phyloP scores from a whole-genome alignment of 352 stramenopile genomes.

The Pythium phragmitis region DNA sequence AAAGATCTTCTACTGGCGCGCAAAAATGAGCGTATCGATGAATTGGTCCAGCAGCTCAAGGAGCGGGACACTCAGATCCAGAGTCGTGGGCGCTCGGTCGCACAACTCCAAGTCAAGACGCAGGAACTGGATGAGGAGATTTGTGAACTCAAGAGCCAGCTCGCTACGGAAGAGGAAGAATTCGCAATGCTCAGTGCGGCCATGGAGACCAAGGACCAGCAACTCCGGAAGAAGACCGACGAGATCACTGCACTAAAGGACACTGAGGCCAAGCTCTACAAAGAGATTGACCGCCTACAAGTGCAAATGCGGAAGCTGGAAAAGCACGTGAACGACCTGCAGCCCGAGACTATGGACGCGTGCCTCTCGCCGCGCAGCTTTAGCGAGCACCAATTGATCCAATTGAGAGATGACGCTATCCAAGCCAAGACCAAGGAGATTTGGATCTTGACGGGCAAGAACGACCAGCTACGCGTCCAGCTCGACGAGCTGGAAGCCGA shows the following conservation, averaged over 20 bases:
- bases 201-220: slow-evolving; percentile 50
- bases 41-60: slow-evolving; percentile 51
- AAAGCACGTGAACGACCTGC: slow-evolving; percentile 40
- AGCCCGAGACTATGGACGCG: slow-evolving; percentile 47
- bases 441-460: slow-evolving; percentile 64
- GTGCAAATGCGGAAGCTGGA: slow-evolving; percentile 41
- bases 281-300: slow-evolving; percentile 45
- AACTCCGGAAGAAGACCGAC: slow-evolving; percentile 34
- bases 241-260: slow-evolving; percentile 34
- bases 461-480: slow-evolving; percentile 62
- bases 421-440: slow-evolving; percentile 68
- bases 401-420: slow-evolving; percentile 72
- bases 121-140: slow-evolving; percentile 31
- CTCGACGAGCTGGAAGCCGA: slow-evolving; percentile 65
- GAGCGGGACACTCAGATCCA: slow-evolving; percentile 23
- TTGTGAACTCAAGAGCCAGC: slow-evolving; percentile 41
- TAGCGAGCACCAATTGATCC: slow-evolving; percentile 70
- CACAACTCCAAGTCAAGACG: slow-evolving; percentile 16
- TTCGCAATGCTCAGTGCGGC: slow-evolving; percentile 60
- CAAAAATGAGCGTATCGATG: slow-evolving; percentile 63
- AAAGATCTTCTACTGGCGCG: slow-evolving; percentile 61
- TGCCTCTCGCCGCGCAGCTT: slow-evolving; percentile 76
- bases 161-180: slow-evolving; percentile 66
- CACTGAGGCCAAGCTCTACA: slow-evolving; percentile 37
- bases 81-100: not conserved